phyloP scores from a whole-genome alignment of 768 basidiomycete genomes.

The Leccinum rimulosum region DNA sequence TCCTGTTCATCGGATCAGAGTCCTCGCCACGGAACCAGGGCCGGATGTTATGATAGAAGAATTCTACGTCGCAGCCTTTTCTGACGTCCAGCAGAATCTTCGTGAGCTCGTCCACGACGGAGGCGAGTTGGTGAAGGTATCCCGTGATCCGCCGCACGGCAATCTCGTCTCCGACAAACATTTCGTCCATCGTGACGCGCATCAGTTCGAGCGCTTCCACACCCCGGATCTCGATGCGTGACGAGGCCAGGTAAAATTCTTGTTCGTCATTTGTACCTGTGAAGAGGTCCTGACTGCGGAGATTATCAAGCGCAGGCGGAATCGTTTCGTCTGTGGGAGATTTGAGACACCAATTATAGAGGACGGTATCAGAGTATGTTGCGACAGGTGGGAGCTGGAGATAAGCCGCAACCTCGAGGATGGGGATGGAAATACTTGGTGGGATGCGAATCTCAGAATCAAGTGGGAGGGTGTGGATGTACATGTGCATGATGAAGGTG shows the following conservation, averaged over 20 bases:
- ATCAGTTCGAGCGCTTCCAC: slow-evolving; percentile 84
- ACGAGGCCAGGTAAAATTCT: slow-evolving; percentile 85
- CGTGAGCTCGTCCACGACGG: slow-evolving; percentile 63
- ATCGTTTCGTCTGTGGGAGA: slow-evolving; percentile 27
- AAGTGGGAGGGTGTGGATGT: slow-evolving; percentile 63
- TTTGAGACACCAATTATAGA: slow-evolving; percentile 74
- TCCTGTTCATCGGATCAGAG: slow-evolving; percentile 41
- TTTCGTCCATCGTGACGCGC: slow-evolving; percentile 83
- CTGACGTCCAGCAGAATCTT: slow-evolving; percentile 61
- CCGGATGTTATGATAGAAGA: slow-evolving; percentile 69
- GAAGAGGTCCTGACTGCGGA: slow-evolving; percentile 67
- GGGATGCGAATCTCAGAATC: slow-evolving; percentile 63
- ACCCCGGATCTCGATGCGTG: slow-evolving; percentile 83
- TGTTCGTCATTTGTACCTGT: slow-evolving; percentile 78
- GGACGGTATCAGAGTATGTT: slow-evolving; percentile 88
- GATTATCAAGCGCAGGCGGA: slow-evolving; percentile 49
- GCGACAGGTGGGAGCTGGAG: slow-evolving; percentile 84
- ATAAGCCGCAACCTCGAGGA: slow-evolving; percentile 63
- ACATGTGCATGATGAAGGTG: slow-evolving; percentile 72
- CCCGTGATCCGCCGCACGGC: slow-evolving; percentile 59
- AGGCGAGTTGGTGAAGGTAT: slow-evolving; percentile 63
- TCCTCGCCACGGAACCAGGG: slow-evolving; percentile 83
- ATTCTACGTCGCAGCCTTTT: slow-evolving; percentile 66
- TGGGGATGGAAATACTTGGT: slow-evolving; percentile 65
- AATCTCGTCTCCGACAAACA: slow-evolving; percentile 71